Conservation (phyloP, 1,284 basidiomycete species). For the Kwoniella shivajii region DNA sequence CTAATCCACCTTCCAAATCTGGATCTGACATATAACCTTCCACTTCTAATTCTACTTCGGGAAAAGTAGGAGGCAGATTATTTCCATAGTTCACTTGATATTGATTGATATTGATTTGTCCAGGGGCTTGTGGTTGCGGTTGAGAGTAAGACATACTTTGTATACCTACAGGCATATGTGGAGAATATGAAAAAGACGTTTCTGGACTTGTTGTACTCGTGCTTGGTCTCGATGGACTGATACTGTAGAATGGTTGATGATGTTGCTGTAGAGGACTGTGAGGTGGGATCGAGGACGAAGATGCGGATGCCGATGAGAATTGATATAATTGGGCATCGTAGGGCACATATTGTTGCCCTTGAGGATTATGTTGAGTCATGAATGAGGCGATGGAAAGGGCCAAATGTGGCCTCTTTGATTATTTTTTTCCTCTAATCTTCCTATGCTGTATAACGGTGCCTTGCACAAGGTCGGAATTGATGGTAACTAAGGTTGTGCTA, state of each 20-base stretch:
- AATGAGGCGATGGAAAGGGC: too few species aligned
- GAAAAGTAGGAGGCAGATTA: too few species aligned
- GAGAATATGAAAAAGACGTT: not conserved
- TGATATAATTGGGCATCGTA: slow-evolving; percentile 1
- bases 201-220: not conserved
- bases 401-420: too few species aligned
- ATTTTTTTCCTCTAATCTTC: too few species aligned
- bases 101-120: too few species aligned
- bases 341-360: slow-evolving; percentile 3
- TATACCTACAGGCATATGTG: not conserved
- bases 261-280: not conserved
- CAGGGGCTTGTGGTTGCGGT: too few species aligned
- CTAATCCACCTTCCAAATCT: not conserved
- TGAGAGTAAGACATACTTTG: not conserved
- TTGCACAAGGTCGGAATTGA: too few species aligned
- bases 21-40: not conserved
- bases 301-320: not conserved
- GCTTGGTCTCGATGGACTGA: not conserved
- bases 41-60: not conserved
- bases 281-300: slow-evolving; percentile 6
- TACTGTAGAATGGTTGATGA: not conserved
- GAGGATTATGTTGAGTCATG: not conserved
- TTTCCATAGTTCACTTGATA: too few species aligned
- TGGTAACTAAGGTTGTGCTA: too few species aligned
- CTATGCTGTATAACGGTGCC: too few species aligned